Conservation (phyloP, 2,329 filamentous ascomycete genomes). For the Macrophomina tecta region DNA sequence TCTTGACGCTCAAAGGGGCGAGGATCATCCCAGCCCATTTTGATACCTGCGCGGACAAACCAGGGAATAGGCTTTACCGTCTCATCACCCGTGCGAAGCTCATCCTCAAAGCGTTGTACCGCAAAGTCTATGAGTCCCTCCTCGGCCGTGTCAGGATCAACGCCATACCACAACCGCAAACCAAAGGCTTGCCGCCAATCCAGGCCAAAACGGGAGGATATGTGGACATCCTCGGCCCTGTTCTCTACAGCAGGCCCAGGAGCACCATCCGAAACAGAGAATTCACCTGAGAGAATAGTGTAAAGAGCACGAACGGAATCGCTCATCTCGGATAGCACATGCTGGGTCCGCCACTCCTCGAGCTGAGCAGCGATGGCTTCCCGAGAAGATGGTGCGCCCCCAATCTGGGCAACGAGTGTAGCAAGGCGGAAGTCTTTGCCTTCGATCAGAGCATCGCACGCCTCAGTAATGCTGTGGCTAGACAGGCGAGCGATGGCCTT, state of each 20-base stretch:
- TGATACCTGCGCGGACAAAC: slow-evolving; percentile 67
- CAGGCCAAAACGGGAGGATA: slow-evolving; percentile 82
- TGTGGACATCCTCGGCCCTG: slow-evolving; percentile 76
- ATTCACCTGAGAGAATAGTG: slow-evolving; percentile 85
- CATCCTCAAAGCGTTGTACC: slow-evolving; percentile 73
- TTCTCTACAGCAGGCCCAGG: slow-evolving; percentile 77
- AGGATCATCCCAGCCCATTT: slow-evolving; percentile 66
- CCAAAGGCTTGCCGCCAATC: slow-evolving; percentile 96
- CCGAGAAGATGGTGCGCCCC: slow-evolving; percentile 68
- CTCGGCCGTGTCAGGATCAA: slow-evolving; percentile 65
- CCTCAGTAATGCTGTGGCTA: slow-evolving; percentile 78
- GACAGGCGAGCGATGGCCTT: slow-evolving; percentile 83
- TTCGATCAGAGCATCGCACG: slow-evolving; percentile 78
- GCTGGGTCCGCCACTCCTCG: slow-evolving; percentile 80
- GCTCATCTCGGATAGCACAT: slow-evolving; percentile 85
- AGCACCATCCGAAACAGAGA: slow-evolving; percentile 81
- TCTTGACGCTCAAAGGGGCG: slow-evolving; percentile 70
- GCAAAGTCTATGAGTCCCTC: slow-evolving; percentile 68
- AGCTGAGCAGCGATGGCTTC: slow-evolving; percentile 81
- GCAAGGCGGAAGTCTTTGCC: slow-evolving; percentile 83
- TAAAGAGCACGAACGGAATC: slow-evolving; percentile 86
- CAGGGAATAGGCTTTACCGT: slow-evolving; percentile 72
- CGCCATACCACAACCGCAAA: slow-evolving; percentile 85
- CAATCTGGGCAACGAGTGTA: slow-evolving; percentile 82
- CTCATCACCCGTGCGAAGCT: slow-evolving; percentile 74